Percentiles rank a stretch among this genome's conserved stretches.
Conservation (phyloP, 2,329 filamentous ascomycete species). For the Rutstroemia sp. region DNA sequence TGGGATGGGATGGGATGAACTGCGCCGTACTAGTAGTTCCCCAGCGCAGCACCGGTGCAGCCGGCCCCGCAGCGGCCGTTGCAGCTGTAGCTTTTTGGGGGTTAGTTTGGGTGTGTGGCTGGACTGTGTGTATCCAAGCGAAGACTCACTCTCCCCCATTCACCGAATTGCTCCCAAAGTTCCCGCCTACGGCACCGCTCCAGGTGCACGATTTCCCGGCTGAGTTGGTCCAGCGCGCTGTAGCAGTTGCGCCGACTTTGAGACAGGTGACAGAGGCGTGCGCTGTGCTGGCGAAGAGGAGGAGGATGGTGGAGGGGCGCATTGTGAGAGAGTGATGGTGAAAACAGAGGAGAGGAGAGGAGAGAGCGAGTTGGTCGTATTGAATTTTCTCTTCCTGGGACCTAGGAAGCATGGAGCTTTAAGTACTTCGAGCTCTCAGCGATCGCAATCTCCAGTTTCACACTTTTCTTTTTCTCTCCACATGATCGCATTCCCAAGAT, state of each 20-base stretch:
- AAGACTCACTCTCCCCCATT: constrained; percentile 38
- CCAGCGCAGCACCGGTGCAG: constrained; percentile 36
- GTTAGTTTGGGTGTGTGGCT: neutral
- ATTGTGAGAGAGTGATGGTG: neutral
- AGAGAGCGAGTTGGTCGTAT: too few species aligned
- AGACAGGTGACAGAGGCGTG: constrained; percentile 33
- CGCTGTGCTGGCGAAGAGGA: neutral
- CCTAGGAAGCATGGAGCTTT: too few species aligned
- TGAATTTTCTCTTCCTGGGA: too few species aligned
- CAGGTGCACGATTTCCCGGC: constrained; percentile 37
- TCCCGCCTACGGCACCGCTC: constrained; percentile 39
- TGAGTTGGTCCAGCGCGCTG: constrained; percentile 39
- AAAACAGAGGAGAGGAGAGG: neutral
- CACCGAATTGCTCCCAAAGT: constrained; percentile 37
- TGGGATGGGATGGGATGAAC: neutral
- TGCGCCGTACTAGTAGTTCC: constrained; percentile 41
- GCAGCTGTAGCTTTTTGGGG: constrained; percentile 37
- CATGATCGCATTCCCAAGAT: too few species aligned
- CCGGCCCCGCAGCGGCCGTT: constrained; percentile 43
- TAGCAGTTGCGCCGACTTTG: constrained; percentile 34
- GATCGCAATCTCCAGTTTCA: too few species aligned
- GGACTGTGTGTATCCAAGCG: neutral
- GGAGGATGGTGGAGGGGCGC: neutral
- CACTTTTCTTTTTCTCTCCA: too few species aligned
- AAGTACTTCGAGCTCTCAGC: too few species aligned